A percentile compares a stretch with the other conserved stretches of the same genome.
These are phyloP conservation scores for Torulaspora globosa DNA, from an alignment of 1,139 yeast species.

Conservation along the genomic window DNA sequence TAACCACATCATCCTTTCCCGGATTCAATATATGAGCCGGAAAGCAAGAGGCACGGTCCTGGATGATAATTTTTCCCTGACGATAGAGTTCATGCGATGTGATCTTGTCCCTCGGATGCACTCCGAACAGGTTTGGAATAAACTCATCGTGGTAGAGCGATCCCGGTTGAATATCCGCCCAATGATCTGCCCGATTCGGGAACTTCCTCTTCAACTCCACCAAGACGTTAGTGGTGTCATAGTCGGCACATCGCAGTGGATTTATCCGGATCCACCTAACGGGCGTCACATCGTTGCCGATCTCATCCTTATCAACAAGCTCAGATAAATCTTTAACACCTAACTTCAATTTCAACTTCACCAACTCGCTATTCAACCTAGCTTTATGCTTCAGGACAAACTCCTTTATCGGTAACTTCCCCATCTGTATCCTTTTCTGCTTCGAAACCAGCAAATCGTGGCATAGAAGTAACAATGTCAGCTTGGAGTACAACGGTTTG, in stretches of 20 bases:
- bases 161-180: constrained; percentile 55
- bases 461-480: constrained; percentile 49
- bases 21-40: constrained; percentile 83
- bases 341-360: constrained; percentile 58
- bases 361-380: constrained; percentile 74
- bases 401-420: constrained; percentile 82
- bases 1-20: constrained; percentile 50
- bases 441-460: constrained; percentile 78
- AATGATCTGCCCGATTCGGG: constrained; percentile 37
- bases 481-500: constrained; percentile 30
- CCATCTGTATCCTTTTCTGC: constrained; percentile 81
- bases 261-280: constrained; percentile 86
- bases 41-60: constrained; percentile 94
- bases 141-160: constrained; percentile 63
- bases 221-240: constrained; percentile 40
- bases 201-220: constrained; percentile 41
- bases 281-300: constrained; percentile 62
- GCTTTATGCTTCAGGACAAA: constrained; percentile 74
- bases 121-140: constrained; percentile 74
- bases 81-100: constrained; percentile 64
- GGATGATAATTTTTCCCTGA: constrained; percentile 78
- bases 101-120: constrained; percentile 67
- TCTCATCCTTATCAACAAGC: constrained; percentile 35
- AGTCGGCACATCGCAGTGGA: constrained; percentile 44
- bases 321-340: constrained; percentile 44